Evolutionary conservation across 1,139 yeast species (phyloP), one percentile per base, ranked within the genome.

Genomic region (Dujonia santamariae): DNA sequence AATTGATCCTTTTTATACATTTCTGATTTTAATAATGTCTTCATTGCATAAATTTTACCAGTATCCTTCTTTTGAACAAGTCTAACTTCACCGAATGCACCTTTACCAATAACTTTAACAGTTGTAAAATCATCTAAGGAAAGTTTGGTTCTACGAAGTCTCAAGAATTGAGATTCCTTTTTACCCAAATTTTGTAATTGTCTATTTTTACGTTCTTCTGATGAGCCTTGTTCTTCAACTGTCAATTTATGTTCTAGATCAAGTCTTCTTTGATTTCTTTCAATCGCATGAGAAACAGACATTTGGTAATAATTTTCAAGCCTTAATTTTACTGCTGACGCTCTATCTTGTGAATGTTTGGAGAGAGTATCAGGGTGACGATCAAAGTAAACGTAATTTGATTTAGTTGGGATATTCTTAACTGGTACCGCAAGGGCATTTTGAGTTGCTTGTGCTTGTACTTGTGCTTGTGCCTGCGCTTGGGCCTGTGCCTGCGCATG

Each of bases 51-150:
- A 13, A 84, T 83, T 54, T 84, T 84, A 34, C 94, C 94, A 1
- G 90, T 82, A 53, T 84, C 92, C 41, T 64, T 72, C 64, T 84
- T 84, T 56, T 84, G 94, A n/a, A 83, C 94, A 40, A 84, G 62
- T 49, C 94, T 64, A 30, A 84, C 94, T 51, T 84, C 94, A 48
- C 94, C 94, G 60, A 84, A 84, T 0, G 94, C 94, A 55, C 94
- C 94, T 54, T 84, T 84, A 47, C 94, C 94, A 48, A 84, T 84
- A 15, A 84, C 92, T 55, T 84, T 84, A 20, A 84, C 90, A 1
- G 92, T 83, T 38, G 68, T 74, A 54, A 84, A 84, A 59, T 84
- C 94, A 35, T 82, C 90, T 34, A 84, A 56, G 0, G 87, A 70
- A 36, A 84, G 59, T 54, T 86, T 78, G 3, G 94, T 84, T 63